Evolutionary conservation across 805 yeast species (phyloP), one percentile per base, ranked within the genome.

Genomic region (Yamadazyma nakazawae): DNA sequence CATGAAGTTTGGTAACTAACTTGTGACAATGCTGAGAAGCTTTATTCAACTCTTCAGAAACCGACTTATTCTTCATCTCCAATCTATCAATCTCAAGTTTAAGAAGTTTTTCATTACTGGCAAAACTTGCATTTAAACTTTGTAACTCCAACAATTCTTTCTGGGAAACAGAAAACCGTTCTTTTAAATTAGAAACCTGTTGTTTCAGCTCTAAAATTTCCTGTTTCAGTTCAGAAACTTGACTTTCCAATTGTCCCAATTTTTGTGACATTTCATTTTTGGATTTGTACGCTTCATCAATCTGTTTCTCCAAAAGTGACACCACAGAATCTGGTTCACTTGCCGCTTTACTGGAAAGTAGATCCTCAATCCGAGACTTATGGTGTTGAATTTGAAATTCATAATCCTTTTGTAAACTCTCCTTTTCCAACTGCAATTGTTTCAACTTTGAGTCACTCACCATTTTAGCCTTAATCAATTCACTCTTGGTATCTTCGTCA

Each of bases 391-490:
- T 48, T 48, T 76, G 74, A 30, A 58, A 53, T 42, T 68, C 68
- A 45, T 67, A 67, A 69, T 46, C 48, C 14, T 51, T 46, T n/a
- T 40, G 39, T 17, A 45, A 35, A 17, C 40, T 39, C 14, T 52
- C 55, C 36, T 67, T 59, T 24, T 78, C 82, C 18, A 62, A 54
- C 45, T 65, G 64, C 17, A 71, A 48, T 18, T 66, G 50, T 30
- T 67, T 66, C 31, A 72, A 57, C 42, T 68, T 63, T 10, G 67
- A 63, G 45, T 76, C 79, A 46, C 68, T 63, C 5, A 60, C 60
- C 3, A 66, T 50, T 45, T 70, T 73, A 1, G 66, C 59, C 51
- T 55, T 70, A 48, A 67, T 34, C 30, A 71, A 49, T 32, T 66
- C 67, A 25, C 67, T 51, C 52, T 61, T 67, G 42, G 70, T 72